Percentiles rank a stretch among this genome's conserved stretches.
Evolutionary conservation across 768 basidiomycete genomes (phyloP).

Genomic region (Leccinellum luteum): DNA sequence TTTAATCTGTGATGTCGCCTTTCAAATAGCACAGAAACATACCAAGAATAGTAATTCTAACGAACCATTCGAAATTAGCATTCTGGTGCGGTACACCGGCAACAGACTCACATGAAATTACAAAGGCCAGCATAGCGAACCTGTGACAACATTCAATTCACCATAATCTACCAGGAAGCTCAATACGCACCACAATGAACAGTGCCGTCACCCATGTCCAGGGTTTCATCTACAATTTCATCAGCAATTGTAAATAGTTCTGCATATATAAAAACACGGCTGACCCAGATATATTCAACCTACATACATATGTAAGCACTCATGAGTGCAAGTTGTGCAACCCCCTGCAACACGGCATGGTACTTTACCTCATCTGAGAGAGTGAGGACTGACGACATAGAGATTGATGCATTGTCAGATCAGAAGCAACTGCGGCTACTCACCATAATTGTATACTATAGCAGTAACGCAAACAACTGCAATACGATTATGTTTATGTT

Average conservation of each 20-base stretch:
- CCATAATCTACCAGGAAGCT: background rate
- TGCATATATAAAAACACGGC: background rate
- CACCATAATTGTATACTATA: background rate
- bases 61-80: background rate
- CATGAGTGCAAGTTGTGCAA: background rate
- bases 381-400: background rate
- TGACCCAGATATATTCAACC: background rate
- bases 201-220: slow-evolving; percentile 12
- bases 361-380: background rate
- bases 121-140: slow-evolving; percentile 10
- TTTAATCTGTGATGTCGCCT: background rate
- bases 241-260: background rate
- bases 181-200: slow-evolving; percentile 6
- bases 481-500: background rate
- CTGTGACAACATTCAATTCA: background rate
- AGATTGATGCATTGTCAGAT: background rate
- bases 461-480: background rate
- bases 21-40: background rate
- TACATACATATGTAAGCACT: background rate
- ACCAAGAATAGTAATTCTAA: slow-evolving; percentile 2
- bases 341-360: background rate
- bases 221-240: background rate
- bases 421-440: background rate
- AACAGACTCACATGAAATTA: background rate
- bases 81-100: background rate